Base-by-base conservation (phyloP, 495 filamentous ascomycete species). In the Bathelium albidoporum region DNA sequence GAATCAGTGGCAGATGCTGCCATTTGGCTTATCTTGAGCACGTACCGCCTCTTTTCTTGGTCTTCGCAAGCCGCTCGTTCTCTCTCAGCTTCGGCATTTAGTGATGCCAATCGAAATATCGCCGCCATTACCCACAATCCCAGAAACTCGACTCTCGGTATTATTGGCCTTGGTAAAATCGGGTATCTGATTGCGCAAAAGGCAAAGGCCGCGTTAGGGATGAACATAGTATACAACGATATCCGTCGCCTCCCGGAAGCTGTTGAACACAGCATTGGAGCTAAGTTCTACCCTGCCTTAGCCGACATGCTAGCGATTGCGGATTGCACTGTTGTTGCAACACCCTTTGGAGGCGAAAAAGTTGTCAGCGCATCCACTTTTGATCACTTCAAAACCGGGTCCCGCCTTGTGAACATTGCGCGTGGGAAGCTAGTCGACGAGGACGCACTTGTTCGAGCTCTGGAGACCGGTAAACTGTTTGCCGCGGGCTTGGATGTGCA, bases 141-240 rank as follows among this genome's bases (percentile, higher is more conserved):
- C 5, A 72, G 71, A 62, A 63, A 70, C 53, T 74, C 74, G 64
- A 60, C 64, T 2, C 65, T 76, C 41, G 74, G 74, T 26, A 89
- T 95, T 62, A 70, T 96, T 41, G 91, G 91, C 9, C 92, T 95
- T 88, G 91, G 91, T 10, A 90, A 90, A 0, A 96, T 96, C 59
- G 91, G 91, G 0, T 77, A 82, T 34, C 72, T 71, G 29, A 64
- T 75, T 12, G 73, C 73, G 24, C 39, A 31, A 14, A 66, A 73
- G 34, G 73, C 72, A 10, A 72, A 66, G 61, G 16, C 49, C 16
- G 66, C 71, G 2, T 75, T 76, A 52, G 74, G 74, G 14, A 76
- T 76, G 74, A 65, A 65, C 44, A 68, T 76, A 45, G 72, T 74
- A 52, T 76, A 76, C 67, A 72, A 76, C 64, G 75, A 76, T 64